phyloP scores from a whole-genome alignment of 2,329 filamentous ascomycete genomes.

The Thermoascus crustaceus region DNA sequence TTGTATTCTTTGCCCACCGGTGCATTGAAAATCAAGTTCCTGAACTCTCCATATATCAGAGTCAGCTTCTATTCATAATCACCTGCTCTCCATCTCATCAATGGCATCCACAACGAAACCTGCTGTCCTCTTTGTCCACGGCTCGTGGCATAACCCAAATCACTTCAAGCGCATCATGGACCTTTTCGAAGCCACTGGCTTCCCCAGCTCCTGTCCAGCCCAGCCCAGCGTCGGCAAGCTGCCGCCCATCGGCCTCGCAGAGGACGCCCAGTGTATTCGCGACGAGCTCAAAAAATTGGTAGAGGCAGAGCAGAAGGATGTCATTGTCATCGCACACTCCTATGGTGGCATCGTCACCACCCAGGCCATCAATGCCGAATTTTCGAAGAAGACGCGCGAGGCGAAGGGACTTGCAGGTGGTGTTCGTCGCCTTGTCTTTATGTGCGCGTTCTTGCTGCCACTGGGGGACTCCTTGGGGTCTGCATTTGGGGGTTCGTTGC shows the following conservation, averaged over 20 bases:
- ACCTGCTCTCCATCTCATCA: no score
- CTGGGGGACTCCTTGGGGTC: slow-evolving; percentile 4
- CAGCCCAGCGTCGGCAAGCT: slow-evolving; percentile 1
- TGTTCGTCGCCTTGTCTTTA: neutral
- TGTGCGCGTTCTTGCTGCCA: slow-evolving; percentile 1
- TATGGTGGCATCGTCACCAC: neutral
- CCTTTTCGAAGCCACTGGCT: neutral
- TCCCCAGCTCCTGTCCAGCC: neutral
- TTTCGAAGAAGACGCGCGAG: neutral
- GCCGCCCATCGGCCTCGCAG: neutral
- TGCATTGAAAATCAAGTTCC: no score
- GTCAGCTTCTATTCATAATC: no score
- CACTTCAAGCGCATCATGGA: neutral
- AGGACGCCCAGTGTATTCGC: neutral
- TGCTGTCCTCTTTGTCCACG: neutral
- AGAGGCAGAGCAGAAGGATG: neutral
- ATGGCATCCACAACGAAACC: neutral
- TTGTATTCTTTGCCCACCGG: no score
- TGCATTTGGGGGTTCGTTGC: slow-evolving; percentile 5
- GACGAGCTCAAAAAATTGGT: neutral
- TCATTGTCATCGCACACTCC: neutral
- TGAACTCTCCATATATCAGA: no score
- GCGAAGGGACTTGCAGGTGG: neutral
- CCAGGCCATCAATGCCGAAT: neutral
- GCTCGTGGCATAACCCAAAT: slow-evolving; percentile 1